Percentiles rank a stretch among this genome's conserved stretches.
phyloP scores from a whole-genome alignment of 164 flowering plant genomes.

The Kalanchoe fedtschenkoi region DNA sequence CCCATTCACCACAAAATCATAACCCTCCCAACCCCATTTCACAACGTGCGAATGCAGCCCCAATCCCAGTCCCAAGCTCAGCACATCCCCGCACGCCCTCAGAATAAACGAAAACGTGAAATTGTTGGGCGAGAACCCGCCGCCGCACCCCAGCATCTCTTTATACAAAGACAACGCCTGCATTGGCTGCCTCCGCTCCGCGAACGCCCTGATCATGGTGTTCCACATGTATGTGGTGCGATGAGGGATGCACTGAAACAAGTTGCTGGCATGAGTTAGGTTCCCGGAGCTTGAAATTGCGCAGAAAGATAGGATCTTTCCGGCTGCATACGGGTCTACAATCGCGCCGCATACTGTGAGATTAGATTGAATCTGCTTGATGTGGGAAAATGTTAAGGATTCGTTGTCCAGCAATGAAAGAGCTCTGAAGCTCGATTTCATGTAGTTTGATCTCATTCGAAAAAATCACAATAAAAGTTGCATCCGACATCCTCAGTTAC shows the following conservation, averaged over 20 bases:
- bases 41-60: conserved; percentile 9
- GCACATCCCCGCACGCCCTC: conserved; percentile 28
- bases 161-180: conserved; percentile 26
- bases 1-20: conserved; percentile 57
- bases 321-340: conserved; percentile 33
- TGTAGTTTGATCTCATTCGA: conserved; percentile 4
- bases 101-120: conserved; percentile 62
- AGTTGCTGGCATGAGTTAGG: conserved; percentile 24
- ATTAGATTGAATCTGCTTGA: conserved; percentile 55
- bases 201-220: conserved; percentile 16
- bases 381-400: conserved; percentile 29
- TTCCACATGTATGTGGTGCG: conserved; percentile 49
- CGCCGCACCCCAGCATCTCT: conserved; percentile 21
- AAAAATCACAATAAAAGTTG: too few relatives aligned
- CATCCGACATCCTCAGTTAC: too few relatives aligned
- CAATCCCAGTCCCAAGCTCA: conserved; percentile 1
- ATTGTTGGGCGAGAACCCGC: conserved; percentile 43
- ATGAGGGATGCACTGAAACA: conserved; percentile 27
- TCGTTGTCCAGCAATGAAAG: conserved; percentile 31
- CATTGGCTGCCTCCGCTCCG: conserved; percentile 23
- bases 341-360: conserved; percentile 38
- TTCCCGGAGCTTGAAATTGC: conserved; percentile 22
- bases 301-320: conserved; percentile 35
- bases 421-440: conserved; percentile 30
- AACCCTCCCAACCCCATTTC: conserved; percentile 49